A percentile compares a stretch with the other conserved stretches of the same genome.
Evolutionary conservation across 306 rosid genomes (phyloP).

Genomic region (Sicyos edulis): DNA sequence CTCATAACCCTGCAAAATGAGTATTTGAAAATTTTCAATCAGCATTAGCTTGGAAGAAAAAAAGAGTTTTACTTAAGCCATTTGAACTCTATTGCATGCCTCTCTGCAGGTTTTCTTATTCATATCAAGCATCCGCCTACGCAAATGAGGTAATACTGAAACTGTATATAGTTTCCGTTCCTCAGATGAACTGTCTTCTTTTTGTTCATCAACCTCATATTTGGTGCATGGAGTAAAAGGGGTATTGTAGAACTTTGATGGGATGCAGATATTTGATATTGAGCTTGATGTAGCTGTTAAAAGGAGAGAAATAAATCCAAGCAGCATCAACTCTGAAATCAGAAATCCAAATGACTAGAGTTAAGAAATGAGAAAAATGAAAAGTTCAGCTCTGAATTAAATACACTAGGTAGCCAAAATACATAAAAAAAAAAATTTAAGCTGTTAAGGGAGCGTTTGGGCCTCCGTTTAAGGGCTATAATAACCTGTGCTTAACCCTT

Average conservation of each 20-base stretch:
- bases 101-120: constrained; percentile 56
- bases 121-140: constrained; percentile 52
- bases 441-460: not conserved
- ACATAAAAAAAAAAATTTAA: not conserved
- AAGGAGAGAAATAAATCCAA: constrained; percentile 92
- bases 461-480: too few species aligned
- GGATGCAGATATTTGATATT: constrained; percentile 81
- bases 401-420: not conserved
- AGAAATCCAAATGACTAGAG: constrained; percentile 12
- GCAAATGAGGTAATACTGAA: constrained; percentile 38
- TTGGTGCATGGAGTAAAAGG: constrained; percentile 74
- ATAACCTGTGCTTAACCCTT: too few species aligned
- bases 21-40: constrained; percentile 8
- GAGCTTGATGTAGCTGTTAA: constrained; percentile 85
- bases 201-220: constrained; percentile 60
- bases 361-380: too few species aligned
- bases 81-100: constrained; percentile 30
- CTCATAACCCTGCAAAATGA: constrained; percentile 62
- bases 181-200: constrained; percentile 37
- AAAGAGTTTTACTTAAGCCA: not conserved
- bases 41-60: constrained; percentile 9
- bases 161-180: constrained; percentile 54
- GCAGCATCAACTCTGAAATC: constrained; percentile 89
- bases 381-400: not conserved
- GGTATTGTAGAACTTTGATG: constrained; percentile 70